Evolutionary conservation across 2,329 filamentous ascomycete species (phyloP), one percentile per base, ranked within the genome.

Genomic region (Pyrenophora graminea): DNA sequence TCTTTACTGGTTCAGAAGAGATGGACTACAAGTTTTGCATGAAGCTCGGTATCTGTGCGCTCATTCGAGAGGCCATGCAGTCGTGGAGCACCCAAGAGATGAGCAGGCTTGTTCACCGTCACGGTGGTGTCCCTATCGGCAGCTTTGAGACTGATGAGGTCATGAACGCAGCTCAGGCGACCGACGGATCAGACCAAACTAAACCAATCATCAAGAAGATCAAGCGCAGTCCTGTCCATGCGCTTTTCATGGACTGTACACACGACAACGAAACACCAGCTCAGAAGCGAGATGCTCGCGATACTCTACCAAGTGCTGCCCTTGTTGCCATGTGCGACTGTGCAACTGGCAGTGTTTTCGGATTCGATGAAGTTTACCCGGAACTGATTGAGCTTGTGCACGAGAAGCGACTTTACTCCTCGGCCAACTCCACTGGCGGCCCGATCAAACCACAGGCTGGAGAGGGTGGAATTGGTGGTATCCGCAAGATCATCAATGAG

Each of bases 21-120:
- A 96, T 90, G 80, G 94, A 99, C 69, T 97, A 95, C 68, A 82
- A 96, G 46, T 99, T 97, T 69, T 92, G 96, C 60, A 95, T 96
- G 76, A 85, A 91, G 19, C 84, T 99, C 2, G 94, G 94, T 5
- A 82, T 99, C 48, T 95, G 90, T 71, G 90, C 91, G 6, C 82
- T 99, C 43, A 96, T 99, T 61, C 86, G 94, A 52, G 94, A 99
- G 75, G 93, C 93, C 9, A 99, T 99, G 95, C 94, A 99, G 72
- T 90, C 92, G 27, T 97, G 93, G 93, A 93, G 89, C 69, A 96
- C 94, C 1, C 90, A 85, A 9, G 95, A 99, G 73, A 80, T 99
- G 57, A 97, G 92, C 74, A 83, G 92, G 39, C 81, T 99, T 30
- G 92, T 99, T 9, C 95, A 99, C 75, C 88, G 88, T 57, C 92